Percentiles rank a stretch among this genome's conserved stretches.
phyloP scores from a whole-genome alignment of 148 eudicot species.

The Mesembryanthemum crystallinum region DNA sequence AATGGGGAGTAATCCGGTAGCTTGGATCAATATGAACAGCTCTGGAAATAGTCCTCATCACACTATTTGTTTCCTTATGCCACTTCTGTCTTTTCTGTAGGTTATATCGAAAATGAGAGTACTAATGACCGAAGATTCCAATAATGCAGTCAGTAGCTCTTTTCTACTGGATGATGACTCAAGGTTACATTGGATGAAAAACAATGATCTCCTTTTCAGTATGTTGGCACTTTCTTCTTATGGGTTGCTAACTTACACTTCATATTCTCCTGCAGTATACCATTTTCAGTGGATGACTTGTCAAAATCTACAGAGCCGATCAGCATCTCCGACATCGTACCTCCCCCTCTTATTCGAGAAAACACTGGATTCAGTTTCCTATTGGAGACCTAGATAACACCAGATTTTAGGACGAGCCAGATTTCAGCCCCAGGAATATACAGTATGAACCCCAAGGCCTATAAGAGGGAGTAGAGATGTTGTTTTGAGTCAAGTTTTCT shows the following conservation, averaged over 20 bases:
- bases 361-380: slow-evolving; percentile 78
- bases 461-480: neutral
- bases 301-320: slow-evolving; percentile 74
- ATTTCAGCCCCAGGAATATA: slow-evolving; percentile 13
- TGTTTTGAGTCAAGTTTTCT: neutral
- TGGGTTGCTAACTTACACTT: slow-evolving; percentile 13
- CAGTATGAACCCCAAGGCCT: neutral
- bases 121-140: slow-evolving; percentile 81
- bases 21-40: neutral
- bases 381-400: slow-evolving; percentile 24
- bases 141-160: slow-evolving; percentile 76
- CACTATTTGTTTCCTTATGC: neutral
- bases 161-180: slow-evolving; percentile 89
- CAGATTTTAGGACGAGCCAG: neutral
- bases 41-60: neutral
- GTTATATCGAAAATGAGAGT: slow-evolving; percentile 82
- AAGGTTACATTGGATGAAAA: slow-evolving; percentile 45
- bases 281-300: slow-evolving; percentile 81
- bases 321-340: slow-evolving; percentile 68
- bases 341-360: slow-evolving; percentile 81
- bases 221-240: neutral
- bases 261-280: slow-evolving; percentile 54
- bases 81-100: slow-evolving; percentile 27
- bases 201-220: neutral
- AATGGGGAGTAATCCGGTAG: neutral